phyloP scores from a whole-genome alignment of 495 filamentous ascomycete genomes.

The Cercophora samala region DNA sequence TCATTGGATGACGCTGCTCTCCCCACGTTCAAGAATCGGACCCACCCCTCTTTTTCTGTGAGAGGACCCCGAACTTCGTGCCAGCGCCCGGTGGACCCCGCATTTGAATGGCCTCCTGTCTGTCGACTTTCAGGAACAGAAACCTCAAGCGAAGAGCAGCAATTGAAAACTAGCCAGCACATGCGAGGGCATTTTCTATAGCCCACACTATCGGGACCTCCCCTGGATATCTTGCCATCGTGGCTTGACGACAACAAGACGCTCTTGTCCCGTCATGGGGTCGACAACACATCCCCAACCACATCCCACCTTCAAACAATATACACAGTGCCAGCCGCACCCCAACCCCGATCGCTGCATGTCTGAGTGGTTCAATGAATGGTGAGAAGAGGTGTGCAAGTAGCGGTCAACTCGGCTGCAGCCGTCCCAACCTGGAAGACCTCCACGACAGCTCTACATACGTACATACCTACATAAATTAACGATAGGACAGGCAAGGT shows the following conservation, averaged over 20 bases:
- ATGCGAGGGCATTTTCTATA: background rate
- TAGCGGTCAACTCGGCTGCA: background rate
- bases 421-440: background rate
- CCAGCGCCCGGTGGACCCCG: constrained; percentile 3
- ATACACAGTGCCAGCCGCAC: background rate
- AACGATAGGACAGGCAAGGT: background rate
- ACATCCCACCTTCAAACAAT: background rate
- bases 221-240: background rate
- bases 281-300: background rate
- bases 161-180: background rate
- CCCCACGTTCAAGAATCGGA: background rate
- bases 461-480: background rate
- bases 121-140: background rate
- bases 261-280: background rate
- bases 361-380: background rate
- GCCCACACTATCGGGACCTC: background rate
- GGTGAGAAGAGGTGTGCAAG: background rate
- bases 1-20: constrained; percentile 18
- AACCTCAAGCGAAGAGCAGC: background rate
- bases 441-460: background rate
- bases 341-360: too few relatives aligned
- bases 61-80: constrained; percentile 5
- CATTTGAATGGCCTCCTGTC: background rate
- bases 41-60: background rate
- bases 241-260: background rate